Conservation (phyloP, 345 rosid species). For the Ceriops zippeliana region DNA sequence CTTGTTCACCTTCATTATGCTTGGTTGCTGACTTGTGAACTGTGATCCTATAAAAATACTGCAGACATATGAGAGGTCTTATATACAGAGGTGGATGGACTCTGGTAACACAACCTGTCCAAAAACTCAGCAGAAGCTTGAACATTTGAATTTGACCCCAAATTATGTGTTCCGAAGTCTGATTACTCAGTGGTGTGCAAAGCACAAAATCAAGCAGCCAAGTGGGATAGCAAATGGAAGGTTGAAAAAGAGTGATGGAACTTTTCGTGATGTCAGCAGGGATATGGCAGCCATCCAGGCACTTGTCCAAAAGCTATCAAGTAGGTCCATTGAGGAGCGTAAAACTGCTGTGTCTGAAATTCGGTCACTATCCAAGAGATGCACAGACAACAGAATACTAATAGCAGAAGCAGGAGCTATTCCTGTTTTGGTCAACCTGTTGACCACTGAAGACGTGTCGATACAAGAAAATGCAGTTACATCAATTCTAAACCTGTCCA, state of each 20-base stretch:
- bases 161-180: slow-evolving; percentile 85
- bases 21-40: neutral
- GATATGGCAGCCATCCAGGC: slow-evolving; percentile 68
- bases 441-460: slow-evolving; percentile 51
- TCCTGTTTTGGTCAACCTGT: slow-evolving; percentile 60
- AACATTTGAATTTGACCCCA: slow-evolving; percentile 71
- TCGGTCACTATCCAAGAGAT: slow-evolving; percentile 71
- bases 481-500: slow-evolving; percentile 83
- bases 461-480: slow-evolving; percentile 86
- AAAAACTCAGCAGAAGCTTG: slow-evolving; percentile 91
- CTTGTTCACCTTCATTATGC: neutral
- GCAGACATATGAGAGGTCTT: slow-evolving; percentile 96
- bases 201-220: slow-evolving; percentile 76
- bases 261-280: slow-evolving; percentile 57
- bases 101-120: slow-evolving; percentile 85
- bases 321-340: slow-evolving; percentile 49
- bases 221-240: slow-evolving; percentile 51
- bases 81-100: slow-evolving; percentile 96
- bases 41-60: slow-evolving; percentile 8
- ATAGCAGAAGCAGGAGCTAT: slow-evolving; percentile 89
- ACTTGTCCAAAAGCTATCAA: slow-evolving; percentile 64
- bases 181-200: slow-evolving; percentile 75
- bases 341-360: slow-evolving; percentile 67
- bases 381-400: slow-evolving; percentile 80
- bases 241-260: slow-evolving; percentile 56